A percentile compares a stretch with the other conserved stretches of the same genome.
These are phyloP conservation scores for Eimeria falciformis DNA, from an alignment of 169 alveolate genomes.

Conservation along the genomic window DNA sequence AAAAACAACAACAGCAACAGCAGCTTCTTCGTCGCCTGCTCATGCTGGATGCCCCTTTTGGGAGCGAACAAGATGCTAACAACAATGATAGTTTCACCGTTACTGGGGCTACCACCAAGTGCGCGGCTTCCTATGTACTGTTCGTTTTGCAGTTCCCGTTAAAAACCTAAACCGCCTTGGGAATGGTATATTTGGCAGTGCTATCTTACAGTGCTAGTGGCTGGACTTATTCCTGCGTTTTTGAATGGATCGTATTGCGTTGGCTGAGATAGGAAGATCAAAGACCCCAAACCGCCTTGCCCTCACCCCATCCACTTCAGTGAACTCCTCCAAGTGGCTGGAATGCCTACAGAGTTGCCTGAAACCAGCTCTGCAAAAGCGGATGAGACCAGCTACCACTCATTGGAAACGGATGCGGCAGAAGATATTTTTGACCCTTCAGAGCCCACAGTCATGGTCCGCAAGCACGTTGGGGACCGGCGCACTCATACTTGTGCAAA, in stretches of 20 bases:
- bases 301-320: slow-evolving; percentile 19
- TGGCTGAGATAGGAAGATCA: slow-evolving; percentile 29
- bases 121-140: too few species aligned
- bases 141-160: too few species aligned
- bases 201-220: too few species aligned
- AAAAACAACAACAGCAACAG: slow-evolving; percentile 44
- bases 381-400: too few species aligned
- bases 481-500: too few species aligned
- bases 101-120: slow-evolving; percentile 28
- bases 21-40: slow-evolving; percentile 66
- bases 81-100: background rate
- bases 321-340: background rate
- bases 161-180: too few species aligned
- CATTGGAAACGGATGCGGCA: background rate
- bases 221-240: background rate
- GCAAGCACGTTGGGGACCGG: background rate
- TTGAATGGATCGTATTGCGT: background rate
- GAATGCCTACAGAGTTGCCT: background rate
- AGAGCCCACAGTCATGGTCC: slow-evolving; percentile 58
- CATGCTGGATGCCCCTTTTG: slow-evolving; percentile 31
- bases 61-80: background rate
- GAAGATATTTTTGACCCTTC: slow-evolving; percentile 12
- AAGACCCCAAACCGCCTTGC: slow-evolving; percentile 44
- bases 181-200: too few species aligned
- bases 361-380: background rate